These are phyloP conservation scores for Fusarium mundagurra DNA, from an alignment of 2,329 filamentous ascomycete genomes.

Conservation along the genomic window DNA sequence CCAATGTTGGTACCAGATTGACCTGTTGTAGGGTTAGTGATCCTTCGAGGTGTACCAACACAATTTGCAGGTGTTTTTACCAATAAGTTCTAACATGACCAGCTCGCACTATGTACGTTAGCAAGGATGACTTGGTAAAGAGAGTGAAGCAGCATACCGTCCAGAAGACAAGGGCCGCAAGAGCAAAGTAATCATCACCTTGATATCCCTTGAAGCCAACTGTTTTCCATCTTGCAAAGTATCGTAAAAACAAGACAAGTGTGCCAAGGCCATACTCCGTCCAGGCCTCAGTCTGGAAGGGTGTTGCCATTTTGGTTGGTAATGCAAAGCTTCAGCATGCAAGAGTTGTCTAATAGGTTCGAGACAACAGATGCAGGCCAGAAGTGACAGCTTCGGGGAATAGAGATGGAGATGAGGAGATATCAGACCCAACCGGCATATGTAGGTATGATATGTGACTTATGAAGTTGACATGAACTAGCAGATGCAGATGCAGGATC, in stretches of 20 bases:
- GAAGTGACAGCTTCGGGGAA: neutral
- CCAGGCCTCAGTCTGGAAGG: slow-evolving; percentile 57
- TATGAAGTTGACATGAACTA: neutral
- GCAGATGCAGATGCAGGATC: neutral
- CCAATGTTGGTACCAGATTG: slow-evolving; percentile 53
- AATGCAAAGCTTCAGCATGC: neutral
- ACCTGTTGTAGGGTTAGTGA: slow-evolving; percentile 41
- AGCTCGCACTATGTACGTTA: slow-evolving; percentile 36
- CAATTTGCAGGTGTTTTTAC: slow-evolving; percentile 27
- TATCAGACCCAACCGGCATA: neutral
- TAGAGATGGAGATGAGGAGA: neutral
- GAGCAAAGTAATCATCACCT: slow-evolving; percentile 55
- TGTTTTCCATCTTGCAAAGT: slow-evolving; percentile 50
- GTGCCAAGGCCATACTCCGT: slow-evolving; percentile 54
- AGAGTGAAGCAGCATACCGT: slow-evolving; percentile 42
- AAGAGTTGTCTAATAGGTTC: neutral
- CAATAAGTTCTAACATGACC: slow-evolving; percentile 48
- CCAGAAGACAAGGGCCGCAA: slow-evolving; percentile 50
- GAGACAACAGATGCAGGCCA: neutral
- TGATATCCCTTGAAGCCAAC: slow-evolving; percentile 54
- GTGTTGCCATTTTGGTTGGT: slow-evolving; percentile 45
- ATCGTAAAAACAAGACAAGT: slow-evolving; percentile 50
- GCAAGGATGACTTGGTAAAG: neutral
- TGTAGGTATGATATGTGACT: neutral
- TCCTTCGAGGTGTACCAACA: neutral